Evolutionary conservation across 306 rosid species (phyloP), one percentile per base, ranked within the genome.

Genomic region (Prosopis cineraria): DNA sequence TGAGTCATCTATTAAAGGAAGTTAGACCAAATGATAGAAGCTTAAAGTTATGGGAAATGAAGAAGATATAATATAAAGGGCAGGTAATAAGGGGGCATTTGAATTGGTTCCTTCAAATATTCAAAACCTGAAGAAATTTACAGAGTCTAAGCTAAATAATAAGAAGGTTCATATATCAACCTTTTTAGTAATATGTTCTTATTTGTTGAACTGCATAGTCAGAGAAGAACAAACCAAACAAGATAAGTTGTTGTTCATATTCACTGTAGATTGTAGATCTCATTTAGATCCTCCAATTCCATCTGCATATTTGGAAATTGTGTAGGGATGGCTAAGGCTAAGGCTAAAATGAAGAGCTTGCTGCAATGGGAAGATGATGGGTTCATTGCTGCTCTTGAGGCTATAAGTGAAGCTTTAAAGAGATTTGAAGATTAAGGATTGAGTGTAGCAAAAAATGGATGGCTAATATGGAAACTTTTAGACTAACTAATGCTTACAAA

Each of bases 81-180:
- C n/a, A n/a, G n/a, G n/a, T 44, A 12, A 68, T 73, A 1, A 65
- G 83, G 78, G 83, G 76, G 2, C 81, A 6, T 81, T 84, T 22
- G 41, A 72, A 29, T 30, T 85, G 37, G 69, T n/a, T 3, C 72
- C 60, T 1, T 3, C 75, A 17, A 47, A 78, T 47, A 10, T 74
- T 2, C 53, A 74, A 59, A 59, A 74, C 25, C 55, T 74, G 3
- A 74, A 25, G 59, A 10, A 56, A 52, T 16, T 6, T 5, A 29
- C 60, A 53, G 3, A 53, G 10, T 53, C 60, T n/a, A 53, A 53
- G 60, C 29, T 53, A 3, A 36, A 40, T 12, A 37, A n/a, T 27
- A 73, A n/a, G n/a, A n/a, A 73, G 72, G 19, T 73, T 52, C 79
- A 64, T 1, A 31, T 78, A 45, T 72, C 85, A 11, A 33, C 83